These are phyloP conservation scores for Huntiella moniliformis DNA, from an alignment of 2,329 filamentous ascomycete species.

Conservation along the genomic window DNA sequence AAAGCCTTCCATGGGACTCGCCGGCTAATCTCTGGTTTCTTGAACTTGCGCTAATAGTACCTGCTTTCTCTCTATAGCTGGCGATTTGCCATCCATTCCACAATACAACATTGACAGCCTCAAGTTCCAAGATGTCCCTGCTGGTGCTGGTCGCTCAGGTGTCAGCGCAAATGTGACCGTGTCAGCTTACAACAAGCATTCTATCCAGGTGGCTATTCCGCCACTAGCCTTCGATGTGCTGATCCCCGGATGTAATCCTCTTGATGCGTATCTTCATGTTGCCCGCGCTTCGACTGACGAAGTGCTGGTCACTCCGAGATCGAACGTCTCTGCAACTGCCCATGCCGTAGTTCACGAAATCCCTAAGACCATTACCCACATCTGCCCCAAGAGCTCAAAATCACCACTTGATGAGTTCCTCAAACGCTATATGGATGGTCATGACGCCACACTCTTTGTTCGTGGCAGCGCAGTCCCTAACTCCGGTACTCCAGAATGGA, in stretches of 20 bases:
- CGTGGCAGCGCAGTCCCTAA: conserved; percentile 53
- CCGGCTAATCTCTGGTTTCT: conserved; percentile 5
- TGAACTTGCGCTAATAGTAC: conserved; percentile 14
- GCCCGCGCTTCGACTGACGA: conserved; percentile 54
- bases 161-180: conserved; percentile 69
- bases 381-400: conserved; percentile 56
- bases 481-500: conserved; percentile 56
- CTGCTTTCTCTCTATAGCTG: conserved; percentile 29
- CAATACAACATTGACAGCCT: conserved; percentile 66
- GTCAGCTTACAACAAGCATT: conserved; percentile 55
- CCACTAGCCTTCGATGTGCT: conserved; percentile 69
- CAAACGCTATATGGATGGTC: conserved; percentile 62
- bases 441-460: conserved; percentile 63
- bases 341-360: conserved; percentile 55
- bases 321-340: conserved; percentile 49
- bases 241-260: conserved; percentile 58
- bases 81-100: conserved; percentile 58
- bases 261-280: conserved; percentile 57
- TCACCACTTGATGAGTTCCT: conserved; percentile 76
- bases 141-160: conserved; percentile 33
- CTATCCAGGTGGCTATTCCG: conserved; percentile 58
- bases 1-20: too few species aligned
- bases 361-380: conserved; percentile 50
- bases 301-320: conserved; percentile 48
- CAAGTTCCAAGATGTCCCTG: conserved; percentile 54